Percentiles rank a stretch among this genome's conserved stretches.
phyloP scores from a whole-genome alignment of 2,329 filamentous ascomycete genomes.

The Lasiodiplodia sp. region DNA sequence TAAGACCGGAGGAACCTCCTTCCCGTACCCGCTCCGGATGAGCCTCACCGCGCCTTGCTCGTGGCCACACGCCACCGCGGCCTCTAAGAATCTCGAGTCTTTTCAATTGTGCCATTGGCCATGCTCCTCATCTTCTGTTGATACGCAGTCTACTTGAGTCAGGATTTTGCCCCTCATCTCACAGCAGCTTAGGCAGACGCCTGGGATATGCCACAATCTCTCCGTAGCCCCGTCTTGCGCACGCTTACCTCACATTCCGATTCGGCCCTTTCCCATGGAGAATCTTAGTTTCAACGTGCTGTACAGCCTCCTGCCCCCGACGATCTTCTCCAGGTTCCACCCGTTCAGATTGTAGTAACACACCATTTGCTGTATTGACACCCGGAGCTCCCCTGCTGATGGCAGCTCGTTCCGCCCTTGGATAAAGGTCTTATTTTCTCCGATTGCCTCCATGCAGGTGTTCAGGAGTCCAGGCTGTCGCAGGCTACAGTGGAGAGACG shows the following conservation, averaged over 20 bases:
- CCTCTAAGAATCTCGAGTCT: background rate
- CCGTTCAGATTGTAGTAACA: background rate
- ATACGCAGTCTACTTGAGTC: background rate
- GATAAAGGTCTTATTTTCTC: background rate
- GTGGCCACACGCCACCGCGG: background rate
- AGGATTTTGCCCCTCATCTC: slow-evolving; percentile 20
- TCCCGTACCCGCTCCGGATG: slow-evolving; percentile 4
- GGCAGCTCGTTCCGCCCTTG: background rate
- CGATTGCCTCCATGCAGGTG: background rate
- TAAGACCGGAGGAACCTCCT: slow-evolving; percentile 19
- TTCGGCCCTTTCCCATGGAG: slow-evolving; percentile 9
- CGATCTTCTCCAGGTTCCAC: background rate
- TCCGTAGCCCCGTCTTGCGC: background rate
- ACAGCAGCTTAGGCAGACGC: slow-evolving; percentile 26
- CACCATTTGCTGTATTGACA: background rate
- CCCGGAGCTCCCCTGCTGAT: background rate
- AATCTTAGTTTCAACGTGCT: background rate
- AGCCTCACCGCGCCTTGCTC: slow-evolving; percentile 9
- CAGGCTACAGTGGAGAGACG: slow-evolving; percentile 4
- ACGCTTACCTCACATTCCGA: slow-evolving; percentile 21
- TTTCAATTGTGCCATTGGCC: background rate
- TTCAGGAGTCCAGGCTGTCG: background rate
- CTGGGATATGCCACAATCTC: background rate
- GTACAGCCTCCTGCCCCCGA: slow-evolving; percentile 10
- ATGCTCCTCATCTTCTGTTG: background rate